A percentile compares a stretch with the other conserved stretches of the same genome.
These are phyloP conservation scores for Adansonia madagascariensis DNA, from an alignment of 441 rosid genomes.

Conservation along the genomic window DNA sequence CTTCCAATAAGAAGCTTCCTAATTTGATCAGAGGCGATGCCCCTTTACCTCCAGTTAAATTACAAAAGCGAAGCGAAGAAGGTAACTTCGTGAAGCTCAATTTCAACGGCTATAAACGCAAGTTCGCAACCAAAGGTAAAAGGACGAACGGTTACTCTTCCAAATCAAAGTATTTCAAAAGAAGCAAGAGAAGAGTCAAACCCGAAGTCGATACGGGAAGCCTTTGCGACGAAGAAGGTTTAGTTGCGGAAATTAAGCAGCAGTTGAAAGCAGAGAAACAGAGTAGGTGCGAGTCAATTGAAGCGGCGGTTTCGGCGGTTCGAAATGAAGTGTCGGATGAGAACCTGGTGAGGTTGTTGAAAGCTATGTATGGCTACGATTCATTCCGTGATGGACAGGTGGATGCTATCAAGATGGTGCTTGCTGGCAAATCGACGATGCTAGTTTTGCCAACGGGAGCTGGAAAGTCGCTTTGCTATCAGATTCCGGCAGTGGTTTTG, in stretches of 20 bases:
- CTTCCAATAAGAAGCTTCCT: slow-evolving; percentile 46
- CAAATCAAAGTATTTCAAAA: slow-evolving; percentile 41
- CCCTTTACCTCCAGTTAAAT: slow-evolving; percentile 52
- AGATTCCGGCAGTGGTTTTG: slow-evolving; percentile 82
- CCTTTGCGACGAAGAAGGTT: slow-evolving; percentile 49
- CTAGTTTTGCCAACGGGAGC: slow-evolving; percentile 91
- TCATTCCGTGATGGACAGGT: slow-evolving; percentile 82
- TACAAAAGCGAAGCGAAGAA: slow-evolving; percentile 53
- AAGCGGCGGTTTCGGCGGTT: slow-evolving; percentile 56
- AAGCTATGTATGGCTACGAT: slow-evolving; percentile 67
- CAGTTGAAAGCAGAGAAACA: slow-evolving; percentile 30
- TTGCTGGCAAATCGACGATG: slow-evolving; percentile 70
- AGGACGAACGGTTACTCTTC: slow-evolving; percentile 36
- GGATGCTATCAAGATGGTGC: slow-evolving; percentile 74
- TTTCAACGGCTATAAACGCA: slow-evolving; percentile 56
- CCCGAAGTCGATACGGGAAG: slow-evolving; percentile 33
- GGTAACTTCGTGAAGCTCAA: slow-evolving; percentile 90
- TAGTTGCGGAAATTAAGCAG: slow-evolving; percentile 45
- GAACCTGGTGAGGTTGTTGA: slow-evolving; percentile 72
- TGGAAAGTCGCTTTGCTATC: slow-evolving; percentile 91
- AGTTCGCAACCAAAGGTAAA: slow-evolving; percentile 57
- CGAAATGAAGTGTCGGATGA: slow-evolving; percentile 58
- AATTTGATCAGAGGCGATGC: slow-evolving; percentile 63
- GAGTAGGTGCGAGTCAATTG: slow-evolving; percentile 37
- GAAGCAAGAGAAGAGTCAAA: slow-evolving; percentile 48